These are phyloP conservation scores for Castanea crenata DNA, from an alignment of 306 rosid genomes.

Conservation along the genomic window DNA sequence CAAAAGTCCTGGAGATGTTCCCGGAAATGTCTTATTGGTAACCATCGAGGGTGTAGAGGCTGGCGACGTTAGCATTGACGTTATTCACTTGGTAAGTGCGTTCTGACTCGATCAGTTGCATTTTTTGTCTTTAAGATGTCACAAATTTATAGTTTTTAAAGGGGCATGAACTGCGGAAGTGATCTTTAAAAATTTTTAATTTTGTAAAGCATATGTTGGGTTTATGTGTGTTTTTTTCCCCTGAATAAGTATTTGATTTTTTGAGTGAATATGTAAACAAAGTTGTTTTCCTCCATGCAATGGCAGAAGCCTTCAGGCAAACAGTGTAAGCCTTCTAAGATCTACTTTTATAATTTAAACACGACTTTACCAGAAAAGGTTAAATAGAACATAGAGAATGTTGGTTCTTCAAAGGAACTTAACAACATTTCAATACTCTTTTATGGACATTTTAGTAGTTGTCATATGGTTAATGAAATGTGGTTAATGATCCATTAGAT, in stretches of 20 bases:
- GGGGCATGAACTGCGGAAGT: background rate
- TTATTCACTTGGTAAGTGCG: slow-evolving; percentile 77
- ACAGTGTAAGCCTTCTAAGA: background rate
- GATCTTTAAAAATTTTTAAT: background rate
- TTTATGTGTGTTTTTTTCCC: background rate
- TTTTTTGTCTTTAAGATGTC: slow-evolving; percentile 7
- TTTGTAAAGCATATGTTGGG: background rate
- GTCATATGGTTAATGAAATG: background rate
- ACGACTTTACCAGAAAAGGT: background rate
- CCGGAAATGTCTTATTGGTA: slow-evolving; percentile 89
- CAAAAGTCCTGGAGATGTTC: slow-evolving; percentile 91
- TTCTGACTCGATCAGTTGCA: slow-evolving; percentile 3
- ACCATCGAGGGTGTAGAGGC: slow-evolving; percentile 94
- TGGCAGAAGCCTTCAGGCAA: background rate
- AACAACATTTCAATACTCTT: background rate
- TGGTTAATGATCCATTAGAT: background rate
- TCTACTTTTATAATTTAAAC: background rate
- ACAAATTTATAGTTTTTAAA: background rate
- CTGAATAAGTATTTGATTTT: background rate
- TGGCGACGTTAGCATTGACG: slow-evolving; percentile 93
- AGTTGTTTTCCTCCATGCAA: background rate
- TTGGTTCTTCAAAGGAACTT: background rate
- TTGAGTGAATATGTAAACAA: background rate
- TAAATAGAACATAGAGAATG: background rate
- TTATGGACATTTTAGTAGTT: background rate